Conservation (phyloP, 1,284 basidiomycete genomes). For the Apiotrichum sp. region DNA sequence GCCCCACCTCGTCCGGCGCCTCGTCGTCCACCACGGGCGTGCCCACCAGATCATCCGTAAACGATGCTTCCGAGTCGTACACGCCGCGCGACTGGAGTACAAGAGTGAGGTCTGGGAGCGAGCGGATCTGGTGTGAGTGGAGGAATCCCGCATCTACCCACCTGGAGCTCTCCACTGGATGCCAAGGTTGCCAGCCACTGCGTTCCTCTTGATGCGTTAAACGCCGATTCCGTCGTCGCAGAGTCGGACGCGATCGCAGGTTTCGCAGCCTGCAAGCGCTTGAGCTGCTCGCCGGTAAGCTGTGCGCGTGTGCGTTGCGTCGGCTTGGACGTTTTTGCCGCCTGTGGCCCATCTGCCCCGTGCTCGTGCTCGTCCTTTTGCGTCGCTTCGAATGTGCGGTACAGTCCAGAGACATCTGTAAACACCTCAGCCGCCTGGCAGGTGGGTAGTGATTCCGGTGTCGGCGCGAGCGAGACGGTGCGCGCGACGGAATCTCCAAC, state of each 20-base stretch:
- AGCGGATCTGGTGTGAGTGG: constrained; percentile 33
- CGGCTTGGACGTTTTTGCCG: not conserved
- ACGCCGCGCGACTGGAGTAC: constrained; percentile 44
- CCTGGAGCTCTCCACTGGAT: constrained; percentile 33
- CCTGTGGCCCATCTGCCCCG: no score
- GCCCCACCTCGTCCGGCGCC: constrained; percentile 36
- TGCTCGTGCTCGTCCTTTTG: constrained; percentile 3
- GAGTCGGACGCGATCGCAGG: constrained; percentile 63
- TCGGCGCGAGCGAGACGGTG: constrained; percentile 19
- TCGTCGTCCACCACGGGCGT: constrained; percentile 14
- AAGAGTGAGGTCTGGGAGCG: constrained; percentile 39
- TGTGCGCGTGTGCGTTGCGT: constrained; percentile 27
- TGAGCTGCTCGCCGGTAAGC: constrained; percentile 39
- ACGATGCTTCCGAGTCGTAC: constrained; percentile 45
- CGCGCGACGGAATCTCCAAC: constrained; percentile 60
- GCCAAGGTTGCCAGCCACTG: constrained; percentile 42
- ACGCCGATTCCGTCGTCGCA: constrained; percentile 43
- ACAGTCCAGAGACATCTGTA: constrained; percentile 61
- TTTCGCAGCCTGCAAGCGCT: constrained; percentile 61
- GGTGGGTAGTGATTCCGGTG: constrained; percentile 16
- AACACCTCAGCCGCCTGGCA: constrained; percentile 53
- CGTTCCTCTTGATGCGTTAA: constrained; percentile 36
- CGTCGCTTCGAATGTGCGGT: constrained; percentile 52
- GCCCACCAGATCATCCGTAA: constrained; percentile 35
- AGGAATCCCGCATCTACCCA: constrained; percentile 3